phyloP scores from a whole-genome alignment of 495 filamentous ascomycete genomes.

The Trichoderma reesei region DNA sequence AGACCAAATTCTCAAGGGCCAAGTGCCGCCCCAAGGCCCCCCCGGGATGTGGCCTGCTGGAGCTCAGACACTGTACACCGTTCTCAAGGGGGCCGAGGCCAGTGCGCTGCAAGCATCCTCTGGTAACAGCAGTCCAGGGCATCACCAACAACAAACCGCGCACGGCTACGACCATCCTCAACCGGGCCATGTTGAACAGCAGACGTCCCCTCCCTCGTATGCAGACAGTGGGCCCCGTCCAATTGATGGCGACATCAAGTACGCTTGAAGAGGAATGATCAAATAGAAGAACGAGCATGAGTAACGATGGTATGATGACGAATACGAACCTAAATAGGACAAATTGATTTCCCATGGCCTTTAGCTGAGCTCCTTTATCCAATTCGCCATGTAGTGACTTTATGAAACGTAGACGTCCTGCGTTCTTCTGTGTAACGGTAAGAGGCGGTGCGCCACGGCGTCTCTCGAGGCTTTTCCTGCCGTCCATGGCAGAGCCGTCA shows the following conservation, averaged over 20 bases:
- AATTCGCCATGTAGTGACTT: no score
- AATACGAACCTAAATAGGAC: not conserved
- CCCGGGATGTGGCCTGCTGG: slow-evolving; percentile 3
- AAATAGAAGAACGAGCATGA: not conserved
- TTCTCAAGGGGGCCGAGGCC: slow-evolving; percentile 2
- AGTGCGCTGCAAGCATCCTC: not conserved
- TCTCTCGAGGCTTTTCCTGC: not conserved
- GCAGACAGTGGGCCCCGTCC: not conserved
- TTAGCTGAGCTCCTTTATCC: no score
- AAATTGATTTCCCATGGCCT: not conserved
- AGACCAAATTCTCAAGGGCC: slow-evolving; percentile 54
- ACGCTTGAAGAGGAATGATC: not conserved
- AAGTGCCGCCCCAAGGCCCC: not conserved
- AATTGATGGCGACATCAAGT: slow-evolving; percentile 2
- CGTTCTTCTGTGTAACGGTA: not conserved
- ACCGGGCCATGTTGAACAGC: not conserved
- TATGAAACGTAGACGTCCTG: no score
- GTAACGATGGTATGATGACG: not conserved
- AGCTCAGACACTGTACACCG: not conserved
- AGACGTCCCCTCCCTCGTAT: not conserved
- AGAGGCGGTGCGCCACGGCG: not conserved
- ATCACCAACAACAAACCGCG: not conserved
- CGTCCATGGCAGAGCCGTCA: not conserved
- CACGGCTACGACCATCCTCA: not conserved
- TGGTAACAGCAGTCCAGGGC: not conserved